Evolutionary conservation across 2,329 filamentous ascomycete species (phyloP).

Genomic region (Scolecobasidium constrictum): DNA sequence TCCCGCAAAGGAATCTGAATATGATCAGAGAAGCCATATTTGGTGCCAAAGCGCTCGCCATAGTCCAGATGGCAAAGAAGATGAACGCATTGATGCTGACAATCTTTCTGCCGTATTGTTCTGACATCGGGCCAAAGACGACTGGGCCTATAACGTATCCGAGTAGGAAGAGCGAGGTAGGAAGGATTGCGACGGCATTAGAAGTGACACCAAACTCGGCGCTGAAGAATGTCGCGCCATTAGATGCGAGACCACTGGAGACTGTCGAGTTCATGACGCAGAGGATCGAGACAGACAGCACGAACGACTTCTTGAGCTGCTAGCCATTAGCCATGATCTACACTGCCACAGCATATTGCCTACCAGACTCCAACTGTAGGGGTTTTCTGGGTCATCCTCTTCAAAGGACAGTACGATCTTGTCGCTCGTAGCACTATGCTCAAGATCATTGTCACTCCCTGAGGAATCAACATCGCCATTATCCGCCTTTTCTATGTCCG

Average conservation of each 20-base stretch:
- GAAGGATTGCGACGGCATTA: slow-evolving; percentile 32
- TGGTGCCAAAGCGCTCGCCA: slow-evolving; percentile 32
- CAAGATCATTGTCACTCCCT: slow-evolving; percentile 9
- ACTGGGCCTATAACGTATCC: slow-evolving; percentile 36
- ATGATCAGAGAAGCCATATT: slow-evolving; percentile 33
- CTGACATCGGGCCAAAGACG: slow-evolving; percentile 32
- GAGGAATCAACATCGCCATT: slow-evolving; percentile 8
- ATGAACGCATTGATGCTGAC: slow-evolving; percentile 41
- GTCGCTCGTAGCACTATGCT: slow-evolving; percentile 9
- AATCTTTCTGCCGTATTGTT: slow-evolving; percentile 34
- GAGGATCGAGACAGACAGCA: slow-evolving; percentile 45
- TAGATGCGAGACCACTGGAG: slow-evolving; percentile 53
- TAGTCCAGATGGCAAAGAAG: slow-evolving; percentile 33
- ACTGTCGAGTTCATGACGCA: slow-evolving; percentile 59
- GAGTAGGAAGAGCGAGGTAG: slow-evolving; percentile 39
- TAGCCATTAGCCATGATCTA: neutral
- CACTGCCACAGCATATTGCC: neutral
- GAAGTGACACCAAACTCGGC: slow-evolving; percentile 45
- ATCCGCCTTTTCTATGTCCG: slow-evolving; percentile 13
- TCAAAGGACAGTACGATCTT: slow-evolving; percentile 25
- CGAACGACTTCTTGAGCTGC: slow-evolving; percentile 42
- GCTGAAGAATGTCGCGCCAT: slow-evolving; percentile 48
- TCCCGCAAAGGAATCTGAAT: slow-evolving; percentile 32
- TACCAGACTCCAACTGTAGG: slow-evolving; percentile 28
- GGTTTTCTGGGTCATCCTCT: slow-evolving; percentile 28